phyloP scores from a whole-genome alignment of 495 filamentous ascomycete species.

The Aspergillus sparsus region DNA sequence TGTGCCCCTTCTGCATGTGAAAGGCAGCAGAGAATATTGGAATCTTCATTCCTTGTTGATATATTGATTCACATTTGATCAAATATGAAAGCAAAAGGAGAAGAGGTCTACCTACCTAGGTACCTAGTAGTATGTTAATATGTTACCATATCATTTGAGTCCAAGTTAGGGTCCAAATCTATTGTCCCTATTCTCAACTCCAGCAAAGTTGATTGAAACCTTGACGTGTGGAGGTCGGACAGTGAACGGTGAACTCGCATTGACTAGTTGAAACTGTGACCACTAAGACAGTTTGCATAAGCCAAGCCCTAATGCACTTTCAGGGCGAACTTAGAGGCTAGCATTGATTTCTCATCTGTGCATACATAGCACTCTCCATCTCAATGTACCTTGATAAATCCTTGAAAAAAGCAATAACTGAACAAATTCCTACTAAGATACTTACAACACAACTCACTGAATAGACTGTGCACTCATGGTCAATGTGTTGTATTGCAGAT shows the following conservation, averaged over 20 bases:
- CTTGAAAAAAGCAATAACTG: neutral
- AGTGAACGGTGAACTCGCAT: slow-evolving; percentile 18
- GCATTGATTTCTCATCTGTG: neutral
- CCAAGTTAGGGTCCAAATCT: too few species aligned
- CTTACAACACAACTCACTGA: neutral
- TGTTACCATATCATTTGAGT: too few species aligned
- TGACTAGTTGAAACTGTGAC: neutral
- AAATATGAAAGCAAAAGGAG: neutral
- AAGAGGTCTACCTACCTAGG: too few species aligned
- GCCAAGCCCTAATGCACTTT: neutral
- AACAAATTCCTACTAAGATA: neutral
- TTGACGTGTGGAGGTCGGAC: neutral
- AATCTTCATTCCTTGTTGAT: neutral
- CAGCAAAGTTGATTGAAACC: neutral
- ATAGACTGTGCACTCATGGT: too few species aligned
- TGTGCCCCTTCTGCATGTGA: neutral
- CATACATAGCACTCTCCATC: slow-evolving; percentile 2
- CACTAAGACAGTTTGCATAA: neutral
- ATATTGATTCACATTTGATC: neutral
- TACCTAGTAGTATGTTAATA: too few species aligned
- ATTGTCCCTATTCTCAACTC: too few species aligned
- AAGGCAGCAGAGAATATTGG: neutral
- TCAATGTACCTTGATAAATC: too few species aligned
- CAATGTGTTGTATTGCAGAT: neutral
- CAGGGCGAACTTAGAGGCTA: neutral